Conservation (phyloP, 2,329 filamentous ascomycete species). For the Sclerotinia glacialis region DNA sequence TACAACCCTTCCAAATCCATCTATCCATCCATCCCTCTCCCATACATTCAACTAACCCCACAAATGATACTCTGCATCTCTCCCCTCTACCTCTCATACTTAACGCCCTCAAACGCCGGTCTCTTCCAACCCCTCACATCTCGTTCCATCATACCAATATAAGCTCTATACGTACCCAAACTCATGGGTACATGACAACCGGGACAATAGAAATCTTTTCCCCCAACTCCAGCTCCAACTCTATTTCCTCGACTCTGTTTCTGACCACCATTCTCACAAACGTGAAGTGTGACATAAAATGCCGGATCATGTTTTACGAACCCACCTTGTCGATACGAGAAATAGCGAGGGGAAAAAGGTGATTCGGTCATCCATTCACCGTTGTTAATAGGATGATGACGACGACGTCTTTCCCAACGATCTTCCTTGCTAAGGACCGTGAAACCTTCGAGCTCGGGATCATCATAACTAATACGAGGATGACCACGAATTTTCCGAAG, state of each 20-base stretch:
- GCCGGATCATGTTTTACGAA: slow-evolving; percentile 8
- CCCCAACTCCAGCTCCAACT: neutral
- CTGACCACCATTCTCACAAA: neutral
- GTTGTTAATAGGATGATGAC: neutral
- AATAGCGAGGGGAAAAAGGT: neutral
- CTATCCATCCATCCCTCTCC: neutral
- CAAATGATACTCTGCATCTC: neutral
- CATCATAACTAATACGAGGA: slow-evolving; percentile 2
- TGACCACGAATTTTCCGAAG: neutral
- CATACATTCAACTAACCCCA: neutral
- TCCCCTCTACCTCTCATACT: neutral
- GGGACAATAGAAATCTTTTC: slow-evolving; percentile 8
- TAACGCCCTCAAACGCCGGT: slow-evolving; percentile 4
- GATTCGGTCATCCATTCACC: slow-evolving; percentile 9
- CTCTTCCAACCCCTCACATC: neutral
- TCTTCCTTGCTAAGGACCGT: neutral
- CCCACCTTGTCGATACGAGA: neutral
- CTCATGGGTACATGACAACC: slow-evolving; percentile 12
- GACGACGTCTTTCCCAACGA: slow-evolving; percentile 5
- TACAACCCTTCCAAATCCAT: neutral
- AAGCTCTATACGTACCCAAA: neutral
- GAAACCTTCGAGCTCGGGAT: neutral
- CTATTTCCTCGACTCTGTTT: no score
- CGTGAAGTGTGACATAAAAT: neutral
- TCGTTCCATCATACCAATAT: slow-evolving; percentile 11